Conservation (phyloP, 2,329 filamentous ascomycete genomes). For the Verticillium tricorpus region DNA sequence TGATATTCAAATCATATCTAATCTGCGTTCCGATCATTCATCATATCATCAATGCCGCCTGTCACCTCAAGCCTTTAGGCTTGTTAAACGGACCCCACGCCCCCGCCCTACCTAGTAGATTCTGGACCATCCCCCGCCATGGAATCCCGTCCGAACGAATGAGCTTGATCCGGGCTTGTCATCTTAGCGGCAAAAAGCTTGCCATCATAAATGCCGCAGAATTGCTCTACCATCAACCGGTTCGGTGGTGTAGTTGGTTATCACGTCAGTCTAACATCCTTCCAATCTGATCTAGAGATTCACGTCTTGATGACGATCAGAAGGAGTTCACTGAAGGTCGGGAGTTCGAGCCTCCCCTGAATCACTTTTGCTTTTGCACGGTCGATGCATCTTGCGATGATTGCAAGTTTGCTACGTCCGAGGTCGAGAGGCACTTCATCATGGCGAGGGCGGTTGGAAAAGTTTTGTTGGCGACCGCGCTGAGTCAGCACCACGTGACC, state of each 20-base stretch:
- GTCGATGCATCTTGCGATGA: too few species aligned
- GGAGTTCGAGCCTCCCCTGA: constrained; percentile 6
- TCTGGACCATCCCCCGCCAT: too few species aligned
- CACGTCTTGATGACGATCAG: neutral
- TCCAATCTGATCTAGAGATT: neutral
- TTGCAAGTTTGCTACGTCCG: too few species aligned
- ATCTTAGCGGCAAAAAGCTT: neutral
- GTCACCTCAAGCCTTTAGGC: too few species aligned
- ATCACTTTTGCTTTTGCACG: neutral
- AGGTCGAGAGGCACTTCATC: too few species aligned
- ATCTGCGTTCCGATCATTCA: too few species aligned
- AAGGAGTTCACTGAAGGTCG: constrained; percentile 4
- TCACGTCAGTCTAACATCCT: constrained; percentile 42
- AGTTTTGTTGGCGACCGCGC: neutral
- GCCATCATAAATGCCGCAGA: neutral
- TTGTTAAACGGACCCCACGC: too few species aligned
- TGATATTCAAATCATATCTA: too few species aligned
- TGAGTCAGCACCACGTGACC: neutral
- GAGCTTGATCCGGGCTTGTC: neutral
- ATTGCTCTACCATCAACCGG: neutral
- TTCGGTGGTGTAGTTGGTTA: constrained; percentile 36
- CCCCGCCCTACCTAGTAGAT: too few species aligned
- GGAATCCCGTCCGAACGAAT: neutral
- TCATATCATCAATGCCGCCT: too few species aligned
- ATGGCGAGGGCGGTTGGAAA: neutral